phyloP scores from a whole-genome alignment of 2,329 filamentous ascomycete species.

The Sclerotinia nivalis region DNA sequence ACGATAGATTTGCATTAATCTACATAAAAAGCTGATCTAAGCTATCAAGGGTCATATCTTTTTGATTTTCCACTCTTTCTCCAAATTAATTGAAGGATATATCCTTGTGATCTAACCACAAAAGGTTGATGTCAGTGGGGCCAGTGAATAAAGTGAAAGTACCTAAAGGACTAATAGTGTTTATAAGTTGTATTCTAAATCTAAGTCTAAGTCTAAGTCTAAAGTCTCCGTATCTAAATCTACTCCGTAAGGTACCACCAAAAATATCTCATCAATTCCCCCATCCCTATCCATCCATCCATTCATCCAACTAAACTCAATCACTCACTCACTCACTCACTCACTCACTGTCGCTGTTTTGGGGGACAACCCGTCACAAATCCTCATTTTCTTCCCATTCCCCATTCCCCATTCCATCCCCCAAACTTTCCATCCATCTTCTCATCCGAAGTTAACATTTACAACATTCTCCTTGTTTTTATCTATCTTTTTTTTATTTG shows the following conservation, averaged over 20 bases:
- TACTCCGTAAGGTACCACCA: not conserved
- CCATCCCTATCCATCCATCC: not conserved
- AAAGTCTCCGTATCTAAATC: not conserved
- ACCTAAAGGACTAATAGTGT: not conserved
- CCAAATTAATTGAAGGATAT: not conserved
- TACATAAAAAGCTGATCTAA: not conserved
- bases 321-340: not conserved
- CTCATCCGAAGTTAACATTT: constrained; percentile 3
- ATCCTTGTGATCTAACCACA: not conserved
- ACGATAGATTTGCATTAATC: not conserved
- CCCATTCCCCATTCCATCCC: constrained; percentile 1
- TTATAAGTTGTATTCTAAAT: not conserved
- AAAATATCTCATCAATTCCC: not conserved
- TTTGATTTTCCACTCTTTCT: not conserved
- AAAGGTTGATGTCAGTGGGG: not conserved
- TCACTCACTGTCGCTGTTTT: constrained; percentile 1
- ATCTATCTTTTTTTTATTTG: constrained; percentile 6
- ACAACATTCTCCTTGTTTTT: constrained; percentile 21
- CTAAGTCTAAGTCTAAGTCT: not conserved
- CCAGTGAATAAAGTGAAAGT: not conserved
- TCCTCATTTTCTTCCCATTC: not conserved
- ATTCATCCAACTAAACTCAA: not conserved
- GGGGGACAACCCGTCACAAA: not conserved
- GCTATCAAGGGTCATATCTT: not conserved
- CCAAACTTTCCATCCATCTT: not conserved